These are phyloP conservation scores for Chlamydomonas sp. DNA, from an alignment of 139 green algal species.

Conservation along the genomic window DNA sequence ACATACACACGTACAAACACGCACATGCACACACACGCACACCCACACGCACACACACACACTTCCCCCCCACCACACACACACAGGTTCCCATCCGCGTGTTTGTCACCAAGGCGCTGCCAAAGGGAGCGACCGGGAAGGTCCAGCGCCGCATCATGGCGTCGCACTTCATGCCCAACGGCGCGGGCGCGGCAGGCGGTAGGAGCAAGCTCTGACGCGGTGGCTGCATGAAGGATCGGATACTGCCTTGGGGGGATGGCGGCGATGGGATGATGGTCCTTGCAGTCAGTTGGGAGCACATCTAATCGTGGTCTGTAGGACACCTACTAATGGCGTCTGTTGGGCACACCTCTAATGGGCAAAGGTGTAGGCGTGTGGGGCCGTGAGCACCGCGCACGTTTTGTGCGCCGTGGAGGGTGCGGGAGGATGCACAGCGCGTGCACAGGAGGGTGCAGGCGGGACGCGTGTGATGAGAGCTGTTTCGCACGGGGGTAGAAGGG, in stretches of 20 bases:
- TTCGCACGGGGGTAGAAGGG: no score
- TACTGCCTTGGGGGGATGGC: not conserved
- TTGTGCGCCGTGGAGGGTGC: no score
- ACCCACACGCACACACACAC: not conserved
- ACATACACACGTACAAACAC: no score
- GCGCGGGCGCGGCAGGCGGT: not conserved
- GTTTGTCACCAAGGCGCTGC: slow-evolving; percentile 32
- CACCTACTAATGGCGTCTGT: no score
- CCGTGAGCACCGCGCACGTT: no score
- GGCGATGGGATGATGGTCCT: not conserved
- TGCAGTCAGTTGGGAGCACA: no score
- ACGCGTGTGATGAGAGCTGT: no score
- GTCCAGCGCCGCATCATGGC: slow-evolving; percentile 73
- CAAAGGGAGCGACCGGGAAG: slow-evolving; percentile 78
- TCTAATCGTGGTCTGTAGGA: no score
- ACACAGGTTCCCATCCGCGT: slow-evolving; percentile 5
- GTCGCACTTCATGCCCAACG: slow-evolving; percentile 33
- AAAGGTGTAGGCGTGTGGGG: no score
- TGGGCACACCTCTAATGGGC: no score
- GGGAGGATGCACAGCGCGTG: no score
- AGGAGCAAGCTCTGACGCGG: slow-evolving; percentile 8
- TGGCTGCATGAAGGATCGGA: not conserved
- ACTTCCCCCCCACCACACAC: not conserved
- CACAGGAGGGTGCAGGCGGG: no score
- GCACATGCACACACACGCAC: slow-evolving; percentile 1